Base-by-base conservation (phyloP, 495 filamentous ascomycete species). In the Rostrohypoxylon terebratum region DNA sequence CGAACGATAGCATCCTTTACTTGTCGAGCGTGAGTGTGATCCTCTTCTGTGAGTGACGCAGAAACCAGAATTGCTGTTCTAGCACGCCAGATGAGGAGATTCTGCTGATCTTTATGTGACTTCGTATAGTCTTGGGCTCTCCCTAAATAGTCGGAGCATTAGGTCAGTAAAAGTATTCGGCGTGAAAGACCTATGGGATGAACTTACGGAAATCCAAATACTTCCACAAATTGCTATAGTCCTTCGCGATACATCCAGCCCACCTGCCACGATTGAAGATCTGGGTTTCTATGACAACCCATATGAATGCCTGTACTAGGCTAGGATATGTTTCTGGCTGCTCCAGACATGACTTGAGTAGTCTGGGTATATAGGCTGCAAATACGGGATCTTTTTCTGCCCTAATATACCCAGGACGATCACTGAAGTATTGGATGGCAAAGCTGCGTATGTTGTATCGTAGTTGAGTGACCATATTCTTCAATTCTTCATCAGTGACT, bases 401-500 rank as follows among this genome's bases (percentile, higher is more conserved):
- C 25, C 1, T 4, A 14, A 0, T 4, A 13, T 54, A 33, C 6
- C 4, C 3, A 4, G 5, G 48, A 1, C 25, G 50, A n/a, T 54
- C 51, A 34, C 28, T 34, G 28, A 54, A 54, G 16, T 54, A 18
- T 18, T 54, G 51, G n/a, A 54, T 54, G 8, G 51, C 25, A 18
- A 54, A 34, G 28, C 11, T 34, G 1, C 16, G 28, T 28, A 54
- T 54, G 28, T 54, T 54, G 28, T 33, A 54, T 0, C 33, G 51
- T 2, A 54, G 16, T 10, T 54, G 51, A n/a, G 1, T 5, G n/a
- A n/a, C 28, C 25, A 34, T 34, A 0, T 5, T 0, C 3, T 34
- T 54, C 5, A 54, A 10, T 13, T 54, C 51, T 16, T 54, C 51
- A 10, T 54, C 51, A n/a, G 51, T 54, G 28, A 54, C 51, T 34